Percentiles rank a stretch among this genome's conserved stretches.
These are phyloP conservation scores for Albizia julibrissin DNA, from an alignment of 306 rosid species.

Conservation along the genomic window DNA sequence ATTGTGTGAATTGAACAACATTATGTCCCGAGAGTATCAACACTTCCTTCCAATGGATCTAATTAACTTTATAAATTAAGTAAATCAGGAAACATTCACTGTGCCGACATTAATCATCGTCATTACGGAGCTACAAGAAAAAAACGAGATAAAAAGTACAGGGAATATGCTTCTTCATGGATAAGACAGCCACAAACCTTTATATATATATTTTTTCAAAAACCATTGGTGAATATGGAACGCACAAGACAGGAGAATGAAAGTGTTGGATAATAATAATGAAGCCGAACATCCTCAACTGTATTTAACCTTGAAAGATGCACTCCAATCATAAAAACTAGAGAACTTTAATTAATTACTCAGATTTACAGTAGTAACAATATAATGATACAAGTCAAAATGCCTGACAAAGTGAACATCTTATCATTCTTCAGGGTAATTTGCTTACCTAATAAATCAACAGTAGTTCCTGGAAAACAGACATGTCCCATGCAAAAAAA, in stretches of 20 bases:
- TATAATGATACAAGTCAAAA: conserved; percentile 31
- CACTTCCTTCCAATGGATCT: background rate
- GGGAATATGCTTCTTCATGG: conserved; percentile 26
- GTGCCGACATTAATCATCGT: background rate
- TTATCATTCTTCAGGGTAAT: conserved; percentile 26
- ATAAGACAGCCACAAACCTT: conserved; percentile 12
- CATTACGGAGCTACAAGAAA: background rate
- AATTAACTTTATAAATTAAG: conserved; percentile 1
- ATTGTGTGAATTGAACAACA: background rate
- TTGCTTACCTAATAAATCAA: conserved; percentile 16
- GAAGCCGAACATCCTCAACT: conserved; percentile 16
- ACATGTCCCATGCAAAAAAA: conserved; percentile 1
- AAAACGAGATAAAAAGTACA: background rate
- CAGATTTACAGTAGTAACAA: background rate
- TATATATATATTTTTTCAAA: background rate
- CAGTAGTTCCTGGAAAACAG: conserved; percentile 25
- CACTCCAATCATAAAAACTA: background rate
- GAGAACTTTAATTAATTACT: background rate
- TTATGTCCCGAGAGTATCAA: background rate
- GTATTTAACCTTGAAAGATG: conserved; percentile 5
- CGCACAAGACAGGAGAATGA: background rate
- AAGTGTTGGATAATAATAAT: background rate
- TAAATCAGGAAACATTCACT: background rate
- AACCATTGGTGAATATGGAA: background rate
- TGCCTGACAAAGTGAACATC: conserved; percentile 26